Percentiles rank a stretch among this genome's conserved stretches.
phyloP scores from a whole-genome alignment of 805 yeast genomes.

The Lipomyces yamanashiensis region DNA sequence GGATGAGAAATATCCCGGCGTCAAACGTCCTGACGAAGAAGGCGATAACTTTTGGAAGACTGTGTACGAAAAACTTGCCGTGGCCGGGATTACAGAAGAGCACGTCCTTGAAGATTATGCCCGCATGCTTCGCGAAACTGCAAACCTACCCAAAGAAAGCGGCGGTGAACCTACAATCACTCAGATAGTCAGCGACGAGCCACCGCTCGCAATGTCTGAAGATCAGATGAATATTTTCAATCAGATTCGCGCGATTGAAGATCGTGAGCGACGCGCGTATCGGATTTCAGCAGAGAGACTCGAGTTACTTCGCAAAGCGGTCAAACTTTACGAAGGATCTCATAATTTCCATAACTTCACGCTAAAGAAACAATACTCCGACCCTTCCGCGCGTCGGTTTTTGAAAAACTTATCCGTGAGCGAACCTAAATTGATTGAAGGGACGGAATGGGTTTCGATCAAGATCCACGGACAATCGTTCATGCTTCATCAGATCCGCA shows the following conservation, averaged over 20 bases:
- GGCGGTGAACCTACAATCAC: neutral
- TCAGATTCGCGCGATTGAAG: conserved; percentile 65
- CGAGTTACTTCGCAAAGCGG: conserved; percentile 64
- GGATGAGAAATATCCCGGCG: conserved; percentile 20
- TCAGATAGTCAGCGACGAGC: neutral
- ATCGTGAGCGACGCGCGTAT: conserved; percentile 66
- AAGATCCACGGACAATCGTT: conserved; percentile 98
- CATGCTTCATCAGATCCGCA: conserved; percentile 97
- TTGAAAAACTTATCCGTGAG: conserved; percentile 80
- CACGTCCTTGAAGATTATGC: conserved; percentile 39
- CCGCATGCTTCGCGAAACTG: conserved; percentile 4
- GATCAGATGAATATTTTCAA: conserved; percentile 44
- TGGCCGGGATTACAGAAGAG: conserved; percentile 24
- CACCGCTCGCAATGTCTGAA: conserved; percentile 17
- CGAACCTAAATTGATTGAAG: conserved; percentile 88
- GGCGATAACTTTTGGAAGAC: conserved; percentile 28
- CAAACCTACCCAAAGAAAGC: conserved; percentile 7
- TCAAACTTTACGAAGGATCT: conserved; percentile 77
- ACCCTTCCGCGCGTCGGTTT: conserved; percentile 80
- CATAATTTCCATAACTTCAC: conserved; percentile 94
- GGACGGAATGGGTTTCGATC: conserved; percentile 94
- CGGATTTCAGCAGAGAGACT: conserved; percentile 69
- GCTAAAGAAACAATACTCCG: conserved; percentile 77
- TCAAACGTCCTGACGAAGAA: conserved; percentile 17
- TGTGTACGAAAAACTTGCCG: conserved; percentile 14